Evolutionary conservation across 257 asterid genomes (phyloP), one percentile per base, ranked within the genome.

Genomic region (Jasminum sambac): DNA sequence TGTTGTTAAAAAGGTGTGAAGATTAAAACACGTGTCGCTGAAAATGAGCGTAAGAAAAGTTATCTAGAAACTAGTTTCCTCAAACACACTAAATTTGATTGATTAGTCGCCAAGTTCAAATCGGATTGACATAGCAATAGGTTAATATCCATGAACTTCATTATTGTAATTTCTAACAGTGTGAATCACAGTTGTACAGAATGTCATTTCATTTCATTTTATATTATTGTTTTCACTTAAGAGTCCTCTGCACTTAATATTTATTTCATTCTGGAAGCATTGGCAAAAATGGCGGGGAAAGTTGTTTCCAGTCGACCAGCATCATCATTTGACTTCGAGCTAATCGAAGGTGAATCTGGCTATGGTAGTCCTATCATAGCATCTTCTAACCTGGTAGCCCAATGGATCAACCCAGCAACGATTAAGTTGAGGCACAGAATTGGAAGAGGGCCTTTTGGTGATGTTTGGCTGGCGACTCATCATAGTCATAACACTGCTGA

Each of bases 391-490:
- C 87, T 75, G 73, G 67, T 66, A 50, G 79, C 73, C 59, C 88
- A 77, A 11, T 76, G 74, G 41, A 77, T 86, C 9, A 86, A 88
- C 38, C 86, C 88, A 43, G 81, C 83, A 34, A 75, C 88, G 0
- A 61, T 88, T 72, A 85, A 82, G 73, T 72, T 88, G 67, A 80
- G 78, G 70, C 82, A 86, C 41, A 76, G 91, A 80, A 86, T 88
- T 11, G 95, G 95, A 16, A 89, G 81, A 63, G 95, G 95, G 16
- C 77, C 66, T 61, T 84, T 86, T 57, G 95, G 95, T 66, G 88
- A 86, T 77, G 89, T 88, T 71, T 88, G 91, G 95, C 76, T 82
- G 58, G 95, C 91, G 58, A 86, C 90, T 24, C 91, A 86, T 74
- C 91, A 88, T 60, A 84, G 73, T 74, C 91, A 88, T 60, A 84